Conservation (phyloP, 139 green algal genomes). For the Limnomonas spitsbergensis region DNA sequence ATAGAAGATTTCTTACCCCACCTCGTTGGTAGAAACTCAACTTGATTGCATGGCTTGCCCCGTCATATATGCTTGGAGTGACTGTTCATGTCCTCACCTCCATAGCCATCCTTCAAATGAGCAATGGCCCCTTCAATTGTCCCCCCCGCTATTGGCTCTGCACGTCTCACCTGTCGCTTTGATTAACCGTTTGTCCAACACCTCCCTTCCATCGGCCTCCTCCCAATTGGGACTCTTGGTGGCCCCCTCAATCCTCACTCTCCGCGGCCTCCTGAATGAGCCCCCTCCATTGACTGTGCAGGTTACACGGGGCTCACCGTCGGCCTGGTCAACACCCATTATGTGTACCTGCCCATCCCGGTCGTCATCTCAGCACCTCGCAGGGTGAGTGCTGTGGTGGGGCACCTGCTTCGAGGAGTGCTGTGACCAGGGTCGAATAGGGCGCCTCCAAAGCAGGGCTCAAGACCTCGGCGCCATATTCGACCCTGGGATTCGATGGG, state of each 20-base stretch:
- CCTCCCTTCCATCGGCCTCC: too few relatives aligned
- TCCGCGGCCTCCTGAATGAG: neutral
- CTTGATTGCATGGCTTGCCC: too few relatives aligned
- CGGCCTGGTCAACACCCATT: conserved; percentile 90
- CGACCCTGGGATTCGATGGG: too few relatives aligned
- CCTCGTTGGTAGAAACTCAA: too few relatives aligned
- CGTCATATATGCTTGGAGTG: too few relatives aligned
- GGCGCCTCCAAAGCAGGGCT: neutral
- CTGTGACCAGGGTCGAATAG: neutral
- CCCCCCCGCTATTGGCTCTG: too few relatives aligned
- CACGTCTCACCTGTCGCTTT: neutral
- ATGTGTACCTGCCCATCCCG: conserved; percentile 82
- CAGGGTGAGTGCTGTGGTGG: conserved; percentile 20
- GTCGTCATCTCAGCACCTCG: conserved; percentile 75
- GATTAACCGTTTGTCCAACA: neutral
- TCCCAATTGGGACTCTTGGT: too few relatives aligned
- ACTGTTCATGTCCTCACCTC: too few relatives aligned
- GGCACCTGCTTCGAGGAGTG: neutral
- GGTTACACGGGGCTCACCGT: conserved; percentile 89
- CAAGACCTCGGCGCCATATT: neutral
- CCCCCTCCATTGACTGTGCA: neutral
- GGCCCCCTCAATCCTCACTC: neutral
- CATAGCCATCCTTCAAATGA: too few relatives aligned
- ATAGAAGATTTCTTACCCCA: too few relatives aligned
- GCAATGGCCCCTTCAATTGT: too few relatives aligned